Base-by-base conservation (phyloP, 2,329 filamentous ascomycete genomes). In the Metarhizium sp. region DNA sequence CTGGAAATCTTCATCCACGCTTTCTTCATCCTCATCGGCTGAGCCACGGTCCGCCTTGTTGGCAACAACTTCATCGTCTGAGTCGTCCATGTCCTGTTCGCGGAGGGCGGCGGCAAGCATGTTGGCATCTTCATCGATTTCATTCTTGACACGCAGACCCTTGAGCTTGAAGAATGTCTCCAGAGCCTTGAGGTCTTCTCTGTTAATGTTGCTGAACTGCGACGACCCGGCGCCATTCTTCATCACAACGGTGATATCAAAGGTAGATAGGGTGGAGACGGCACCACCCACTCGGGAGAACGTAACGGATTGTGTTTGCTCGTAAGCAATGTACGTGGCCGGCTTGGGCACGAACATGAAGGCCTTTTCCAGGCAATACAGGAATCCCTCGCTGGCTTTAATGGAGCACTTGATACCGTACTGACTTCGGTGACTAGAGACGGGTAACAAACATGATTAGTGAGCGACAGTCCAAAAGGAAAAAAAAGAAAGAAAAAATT, bases 341-440 rank as follows among this genome's bases (percentile, higher is more conserved):
- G 94, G 94, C 75, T 99, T 99, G 36, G 94, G 94, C 16, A 99
- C 94, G 70, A 99, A 99, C 83, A 99, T 95, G 72, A 99, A 95
- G 7, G 92, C 92, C 75, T 96, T 96, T 73, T 99, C 94, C 62
- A 99, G 76, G 70, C 92, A 96, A 81, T 95, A 99, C 52, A 99
- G 78, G 68, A 96, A 92, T 58, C 95, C 94, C 75, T 99, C 94
- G 71, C 95, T 96, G 54, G 95, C 95, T 75, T 99, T 99, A 82
- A 99, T 96, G n/a, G 92, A 95, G 73, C 94, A 99, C 75, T 99
- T 99, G 73, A 99, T 95, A 57, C 94, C 94, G 62, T 86, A 90
- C 71, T 96, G 92, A 65, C 88, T 85, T 69, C 96, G 91, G 74
- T 97, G 94, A 62, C 88, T 83, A 52, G 20, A 6, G 6, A 14